Percentiles rank a stretch among this genome's conserved stretches.
Evolutionary conservation across 352 stramenopile species (phyloP).

Genomic region (Phytophthora fragariaefolia): DNA sequence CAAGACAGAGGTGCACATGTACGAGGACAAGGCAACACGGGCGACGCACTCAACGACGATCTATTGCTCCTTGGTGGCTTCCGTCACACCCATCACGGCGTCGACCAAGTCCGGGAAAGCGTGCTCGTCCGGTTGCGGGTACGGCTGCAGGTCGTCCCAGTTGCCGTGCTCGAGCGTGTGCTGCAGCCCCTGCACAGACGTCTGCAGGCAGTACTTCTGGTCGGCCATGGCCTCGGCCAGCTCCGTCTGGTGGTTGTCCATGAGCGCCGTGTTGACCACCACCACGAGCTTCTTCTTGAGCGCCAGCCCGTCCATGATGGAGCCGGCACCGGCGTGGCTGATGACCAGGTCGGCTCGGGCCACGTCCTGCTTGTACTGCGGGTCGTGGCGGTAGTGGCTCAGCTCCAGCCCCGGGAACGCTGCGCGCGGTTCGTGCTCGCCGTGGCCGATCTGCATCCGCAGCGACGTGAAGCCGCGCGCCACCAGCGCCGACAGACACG

Average conservation of each 20-base stretch:
- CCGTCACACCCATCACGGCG: conserved; percentile 41
- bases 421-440: conserved; percentile 52
- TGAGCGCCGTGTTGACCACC: conserved; percentile 95
- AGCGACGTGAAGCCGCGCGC: conserved; percentile 67
- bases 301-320: conserved; percentile 92
- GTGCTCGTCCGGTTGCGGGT: conserved; percentile 63
- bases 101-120: conserved; percentile 79
- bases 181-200: conserved; percentile 49
- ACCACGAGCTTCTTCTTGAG: conserved; percentile 89
- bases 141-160: conserved; percentile 50
- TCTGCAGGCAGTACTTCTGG: conserved; percentile 64
- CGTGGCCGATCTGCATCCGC: conserved; percentile 87
- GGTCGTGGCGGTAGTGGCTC: conserved; percentile 90
- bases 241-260: conserved; percentile 98
- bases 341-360: conserved; percentile 92
- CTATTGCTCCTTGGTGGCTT: conserved; percentile 33
- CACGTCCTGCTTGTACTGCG: conserved; percentile 92
- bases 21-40: no score
- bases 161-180: conserved; percentile 45
- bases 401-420: conserved; percentile 47
- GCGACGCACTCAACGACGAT: no score
- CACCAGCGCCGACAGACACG: conserved; percentile 54
- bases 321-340: conserved; percentile 95
- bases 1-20: no score
- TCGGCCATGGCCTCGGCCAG: conserved; percentile 93